Conservation (phyloP, 129 eudicot genomes). For the Rutidosis leptorrhynchoides region DNA sequence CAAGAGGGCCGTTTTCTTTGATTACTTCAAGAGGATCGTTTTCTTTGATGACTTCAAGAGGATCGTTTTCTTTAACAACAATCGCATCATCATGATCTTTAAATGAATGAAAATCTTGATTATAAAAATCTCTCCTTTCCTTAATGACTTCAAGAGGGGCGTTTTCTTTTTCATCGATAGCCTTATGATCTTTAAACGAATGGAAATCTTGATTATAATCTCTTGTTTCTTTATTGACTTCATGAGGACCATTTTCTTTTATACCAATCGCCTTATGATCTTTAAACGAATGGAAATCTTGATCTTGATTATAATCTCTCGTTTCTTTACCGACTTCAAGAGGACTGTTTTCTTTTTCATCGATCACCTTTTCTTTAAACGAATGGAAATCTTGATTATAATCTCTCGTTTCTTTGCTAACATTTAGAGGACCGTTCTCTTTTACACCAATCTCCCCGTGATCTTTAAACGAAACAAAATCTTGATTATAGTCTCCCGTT, state of each 20-base stretch:
- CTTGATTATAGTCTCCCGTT: slow-evolving; percentile 17
- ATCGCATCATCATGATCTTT: no score
- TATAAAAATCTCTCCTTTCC: no score
- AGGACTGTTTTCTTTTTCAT: slow-evolving; percentile 21
- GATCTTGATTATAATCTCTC: slow-evolving; percentile 16
- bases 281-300: slow-evolving; percentile 12
- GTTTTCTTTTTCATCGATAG: neutral
- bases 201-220: slow-evolving; percentile 13
- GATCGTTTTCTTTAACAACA: no score
- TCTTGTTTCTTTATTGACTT: slow-evolving; percentile 26
- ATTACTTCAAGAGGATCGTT: no score
- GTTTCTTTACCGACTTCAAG: slow-evolving; percentile 29
- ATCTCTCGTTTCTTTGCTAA: slow-evolving; percentile 19
- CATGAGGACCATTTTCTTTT: slow-evolving; percentile 26
- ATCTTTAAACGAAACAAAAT: slow-evolving; percentile 13
- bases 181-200: slow-evolving; percentile 15
- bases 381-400: slow-evolving; percentile 12
- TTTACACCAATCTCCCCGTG: neutral
- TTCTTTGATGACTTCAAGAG: no score
- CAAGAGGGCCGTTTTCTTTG: slow-evolving; percentile 28
- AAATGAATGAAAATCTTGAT: no score
- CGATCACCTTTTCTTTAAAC: slow-evolving; percentile 8
- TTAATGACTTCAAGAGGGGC: no score
- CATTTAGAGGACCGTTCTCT: slow-evolving; percentile 31
- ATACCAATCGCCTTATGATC: slow-evolving; percentile 7